These are phyloP conservation scores for Pichiaceae sp. DNA, from an alignment of 1,139 yeast species.

Conservation along the genomic window DNA sequence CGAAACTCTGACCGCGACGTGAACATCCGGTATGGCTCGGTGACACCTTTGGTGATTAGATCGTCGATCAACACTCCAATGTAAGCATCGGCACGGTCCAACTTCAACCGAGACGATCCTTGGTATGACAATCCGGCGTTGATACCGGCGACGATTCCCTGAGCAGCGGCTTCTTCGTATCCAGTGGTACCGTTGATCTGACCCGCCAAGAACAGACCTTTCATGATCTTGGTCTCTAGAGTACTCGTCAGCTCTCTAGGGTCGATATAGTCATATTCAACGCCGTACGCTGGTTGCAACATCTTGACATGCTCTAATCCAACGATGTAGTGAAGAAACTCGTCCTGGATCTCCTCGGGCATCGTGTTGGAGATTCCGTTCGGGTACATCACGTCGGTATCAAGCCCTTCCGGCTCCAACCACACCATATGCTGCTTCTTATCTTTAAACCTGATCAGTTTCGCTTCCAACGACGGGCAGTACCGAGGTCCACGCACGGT, in stretches of 20 bases:
- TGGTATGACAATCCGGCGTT: conserved; percentile 64
- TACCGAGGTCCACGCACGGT: conserved; percentile 95
- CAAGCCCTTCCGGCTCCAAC: conserved; percentile 95
- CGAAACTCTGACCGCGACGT: conserved; percentile 94
- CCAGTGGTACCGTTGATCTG: conserved; percentile 99
- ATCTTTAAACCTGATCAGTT: conserved; percentile 71
- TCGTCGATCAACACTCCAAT: conserved; percentile 93
- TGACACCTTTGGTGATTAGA: conserved; percentile 89
- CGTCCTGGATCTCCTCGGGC: conserved; percentile 87
- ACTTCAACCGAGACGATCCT: conserved; percentile 32
- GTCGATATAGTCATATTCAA: conserved; percentile 92
- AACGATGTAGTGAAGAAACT: conserved; percentile 67
- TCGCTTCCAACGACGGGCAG: conserved; percentile 94
- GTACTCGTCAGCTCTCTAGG: conserved; percentile 79
- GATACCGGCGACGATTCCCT: conserved; percentile 91
- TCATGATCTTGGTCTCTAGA: conserved; percentile 71
- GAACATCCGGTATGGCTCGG: conserved; percentile 97
- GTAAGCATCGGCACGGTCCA: conserved; percentile 78
- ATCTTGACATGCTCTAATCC: conserved; percentile 85
- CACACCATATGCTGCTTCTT: conserved; percentile 76
- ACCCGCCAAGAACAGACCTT: conserved; percentile 85
- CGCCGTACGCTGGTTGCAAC: conserved; percentile 96
- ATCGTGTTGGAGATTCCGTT: conserved; percentile 94
- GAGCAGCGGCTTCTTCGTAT: conserved; percentile 97
- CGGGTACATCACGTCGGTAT: conserved; percentile 81